These are phyloP conservation scores for Crotalaria pallida DNA, from an alignment of 306 rosid species.

Conservation along the genomic window DNA sequence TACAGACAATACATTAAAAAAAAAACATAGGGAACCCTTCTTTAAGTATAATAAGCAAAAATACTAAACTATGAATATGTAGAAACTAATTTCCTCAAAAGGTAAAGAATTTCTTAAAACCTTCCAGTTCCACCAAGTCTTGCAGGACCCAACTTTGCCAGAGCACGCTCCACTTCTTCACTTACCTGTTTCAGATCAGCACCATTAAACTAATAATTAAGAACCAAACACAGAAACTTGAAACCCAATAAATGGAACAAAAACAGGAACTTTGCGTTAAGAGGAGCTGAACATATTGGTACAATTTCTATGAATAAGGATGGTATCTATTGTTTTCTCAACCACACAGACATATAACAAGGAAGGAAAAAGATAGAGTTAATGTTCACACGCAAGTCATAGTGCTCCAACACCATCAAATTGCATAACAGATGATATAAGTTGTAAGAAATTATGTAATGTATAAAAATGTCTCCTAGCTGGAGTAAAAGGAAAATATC, in stretches of 20 bases:
- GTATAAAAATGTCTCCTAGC: neutral
- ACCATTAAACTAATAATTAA: slow-evolving; percentile 11
- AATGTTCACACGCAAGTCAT: neutral
- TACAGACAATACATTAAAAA: slow-evolving; percentile 4
- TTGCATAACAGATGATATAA: neutral
- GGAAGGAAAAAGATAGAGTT: neutral
- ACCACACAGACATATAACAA: slow-evolving; percentile 2
- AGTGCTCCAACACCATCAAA: neutral
- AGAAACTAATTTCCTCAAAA: slow-evolving; percentile 16
- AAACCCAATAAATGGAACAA: neutral
- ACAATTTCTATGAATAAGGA: neutral
- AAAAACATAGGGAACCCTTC: too few relatives aligned
- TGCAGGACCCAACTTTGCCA: slow-evolving; percentile 85
- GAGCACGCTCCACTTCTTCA: slow-evolving; percentile 94
- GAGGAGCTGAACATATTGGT: neutral
- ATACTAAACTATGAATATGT: neutral
- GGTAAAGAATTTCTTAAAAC: slow-evolving; percentile 38
- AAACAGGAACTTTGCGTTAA: neutral
- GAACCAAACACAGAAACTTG: slow-evolving; percentile 5
- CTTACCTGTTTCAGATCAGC: slow-evolving; percentile 64
- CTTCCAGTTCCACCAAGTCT: slow-evolving; percentile 68
- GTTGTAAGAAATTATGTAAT: neutral
- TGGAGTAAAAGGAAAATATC: neutral
- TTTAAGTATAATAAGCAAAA: neutral
- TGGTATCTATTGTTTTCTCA: neutral